These are phyloP conservation scores for Rubia tinctorum DNA, from an alignment of 305 asterid genomes.

Conservation along the genomic window DNA sequence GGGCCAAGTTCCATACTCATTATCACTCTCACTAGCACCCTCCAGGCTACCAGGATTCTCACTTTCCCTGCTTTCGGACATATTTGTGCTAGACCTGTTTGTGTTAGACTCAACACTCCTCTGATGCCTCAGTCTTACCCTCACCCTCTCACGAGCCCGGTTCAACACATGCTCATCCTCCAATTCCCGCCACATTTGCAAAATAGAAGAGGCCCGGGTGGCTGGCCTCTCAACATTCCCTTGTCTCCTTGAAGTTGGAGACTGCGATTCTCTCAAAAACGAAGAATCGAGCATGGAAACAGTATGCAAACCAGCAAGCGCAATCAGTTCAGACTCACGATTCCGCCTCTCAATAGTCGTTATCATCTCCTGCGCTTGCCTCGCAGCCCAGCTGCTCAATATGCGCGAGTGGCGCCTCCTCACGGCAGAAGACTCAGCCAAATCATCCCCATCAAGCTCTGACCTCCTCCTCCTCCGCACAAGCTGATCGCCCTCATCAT, in stretches of 20 bases:
- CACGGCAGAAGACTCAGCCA: constrained; percentile 88
- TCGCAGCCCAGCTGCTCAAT: constrained; percentile 86
- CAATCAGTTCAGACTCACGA: constrained; percentile 86
- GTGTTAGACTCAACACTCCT: constrained; percentile 56
- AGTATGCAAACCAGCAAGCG: constrained; percentile 83
- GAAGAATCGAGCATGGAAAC: constrained; percentile 89
- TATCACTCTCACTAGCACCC: constrained; percentile 68
- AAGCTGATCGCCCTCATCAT: constrained; percentile 72
- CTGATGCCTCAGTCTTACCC: constrained; percentile 70
- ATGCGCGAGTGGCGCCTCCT: constrained; percentile 83
- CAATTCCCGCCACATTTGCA: constrained; percentile 95
- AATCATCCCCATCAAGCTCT: constrained; percentile 83
- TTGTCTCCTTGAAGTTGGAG: constrained; percentile 75
- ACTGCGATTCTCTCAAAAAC: constrained; percentile 79
- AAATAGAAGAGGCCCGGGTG: constrained; percentile 72
- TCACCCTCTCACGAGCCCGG: constrained; percentile 67
- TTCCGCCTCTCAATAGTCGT: constrained; percentile 89
- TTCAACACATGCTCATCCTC: constrained; percentile 71
- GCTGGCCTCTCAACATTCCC: constrained; percentile 73
- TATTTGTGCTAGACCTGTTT: constrained; percentile 36
- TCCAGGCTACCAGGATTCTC: constrained; percentile 57
- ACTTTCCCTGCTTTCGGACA: constrained; percentile 48
- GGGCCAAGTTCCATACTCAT: constrained; percentile 59
- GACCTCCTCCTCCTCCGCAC: constrained; percentile 87
- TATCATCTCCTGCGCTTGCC: constrained; percentile 90